phyloP scores from a whole-genome alignment of 192 early-diverging fungal species.

The Backusella parvicylindrica region DNA sequence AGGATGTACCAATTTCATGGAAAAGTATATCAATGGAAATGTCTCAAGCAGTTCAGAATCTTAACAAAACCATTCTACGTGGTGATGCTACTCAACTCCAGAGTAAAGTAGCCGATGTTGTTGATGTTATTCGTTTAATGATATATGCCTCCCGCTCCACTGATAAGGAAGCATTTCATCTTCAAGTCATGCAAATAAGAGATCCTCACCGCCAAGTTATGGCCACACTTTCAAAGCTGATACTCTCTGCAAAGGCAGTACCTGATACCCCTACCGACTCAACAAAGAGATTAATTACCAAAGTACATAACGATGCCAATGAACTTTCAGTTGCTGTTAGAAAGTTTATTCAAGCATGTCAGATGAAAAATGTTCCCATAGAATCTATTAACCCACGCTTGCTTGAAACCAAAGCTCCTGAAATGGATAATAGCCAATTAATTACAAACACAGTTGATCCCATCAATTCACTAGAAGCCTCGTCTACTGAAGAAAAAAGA shows the following conservation, averaged over 20 bases:
- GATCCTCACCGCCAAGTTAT: conserved; percentile 76
- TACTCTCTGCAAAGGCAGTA: conserved; percentile 84
- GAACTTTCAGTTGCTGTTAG: conserved; percentile 77
- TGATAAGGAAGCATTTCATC: conserved; percentile 64
- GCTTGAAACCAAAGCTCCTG: background rate
- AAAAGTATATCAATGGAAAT: conserved; percentile 16
- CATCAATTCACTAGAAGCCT: background rate
- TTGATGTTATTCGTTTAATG: conserved; percentile 83
- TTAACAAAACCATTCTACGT: conserved; percentile 10
- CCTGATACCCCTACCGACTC: conserved; percentile 37
- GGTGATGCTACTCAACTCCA: background rate
- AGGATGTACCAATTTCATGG: conserved; percentile 12
- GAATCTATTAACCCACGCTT: conserved; percentile 39
- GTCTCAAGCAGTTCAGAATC: conserved; percentile 17
- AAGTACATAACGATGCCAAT: conserved; percentile 70
- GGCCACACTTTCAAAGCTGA: conserved; percentile 78
- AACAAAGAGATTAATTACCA: conserved; percentile 43
- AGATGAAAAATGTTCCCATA: conserved; percentile 33
- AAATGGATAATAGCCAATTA: background rate
- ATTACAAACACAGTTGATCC: background rate
- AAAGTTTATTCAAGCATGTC: conserved; percentile 59
- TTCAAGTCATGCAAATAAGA: conserved; percentile 63
- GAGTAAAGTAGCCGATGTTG: conserved; percentile 38
- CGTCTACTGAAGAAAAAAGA: background rate
- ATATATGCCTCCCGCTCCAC: conserved; percentile 74